Conservation (phyloP, 306 rosid species). For the Trifolium dubium region DNA sequence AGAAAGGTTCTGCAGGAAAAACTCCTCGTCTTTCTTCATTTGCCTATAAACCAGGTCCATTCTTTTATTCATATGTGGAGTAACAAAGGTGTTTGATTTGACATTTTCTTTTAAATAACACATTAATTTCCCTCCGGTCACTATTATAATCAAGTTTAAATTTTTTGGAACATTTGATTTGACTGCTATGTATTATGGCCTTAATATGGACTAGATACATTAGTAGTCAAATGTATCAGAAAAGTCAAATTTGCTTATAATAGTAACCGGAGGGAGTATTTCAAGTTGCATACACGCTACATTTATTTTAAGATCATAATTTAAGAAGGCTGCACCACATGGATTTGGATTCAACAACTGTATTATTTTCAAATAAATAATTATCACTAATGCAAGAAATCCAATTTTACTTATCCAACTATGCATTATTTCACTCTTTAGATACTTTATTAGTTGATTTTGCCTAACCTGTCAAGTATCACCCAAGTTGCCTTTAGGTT, state of each 20-base stretch:
- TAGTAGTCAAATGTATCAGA: too few species aligned
- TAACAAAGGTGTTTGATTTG: conserved; percentile 20
- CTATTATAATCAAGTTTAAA: too few species aligned
- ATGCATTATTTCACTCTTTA: not conserved
- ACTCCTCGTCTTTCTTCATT: conserved; percentile 68
- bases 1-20: conserved; percentile 56
- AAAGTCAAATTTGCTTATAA: too few species aligned
- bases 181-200: too few species aligned
- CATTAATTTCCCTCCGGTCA: not conserved
- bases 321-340: too few species aligned
- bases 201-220: too few species aligned
- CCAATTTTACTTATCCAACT: not conserved
- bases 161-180: too few species aligned
- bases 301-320: too few species aligned
- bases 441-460: conserved; percentile 24
- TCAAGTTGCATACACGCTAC: not conserved
- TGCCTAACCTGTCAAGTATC: conserved; percentile 73
- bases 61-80: not conserved
- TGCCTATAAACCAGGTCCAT: conserved; percentile 53
- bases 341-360: not conserved
- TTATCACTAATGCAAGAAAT: conserved; percentile 13
- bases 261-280: not conserved
- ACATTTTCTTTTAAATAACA: too few species aligned
- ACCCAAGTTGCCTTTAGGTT: conserved; percentile 68
- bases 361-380: not conserved